Percentiles rank a stretch among this genome's conserved stretches.
Evolutionary conservation across 2,329 filamentous ascomycete genomes (phyloP).

Genomic region (Beauveria sp.): DNA sequence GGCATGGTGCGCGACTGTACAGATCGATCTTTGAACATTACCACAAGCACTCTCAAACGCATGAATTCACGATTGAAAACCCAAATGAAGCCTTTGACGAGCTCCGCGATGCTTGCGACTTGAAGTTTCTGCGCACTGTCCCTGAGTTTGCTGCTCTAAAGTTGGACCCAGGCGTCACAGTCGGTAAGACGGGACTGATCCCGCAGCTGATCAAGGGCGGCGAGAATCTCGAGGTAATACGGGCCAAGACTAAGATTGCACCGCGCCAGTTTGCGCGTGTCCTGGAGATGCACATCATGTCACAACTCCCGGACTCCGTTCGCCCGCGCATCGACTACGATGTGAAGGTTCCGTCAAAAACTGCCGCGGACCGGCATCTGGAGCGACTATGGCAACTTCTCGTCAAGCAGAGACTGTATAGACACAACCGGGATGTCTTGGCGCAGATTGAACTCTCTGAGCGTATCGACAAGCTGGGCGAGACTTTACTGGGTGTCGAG

Average conservation of each 20-base stretch:
- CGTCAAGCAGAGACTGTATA: conserved; percentile 70
- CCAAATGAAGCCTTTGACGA: conserved; percentile 83
- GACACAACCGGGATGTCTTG: conserved; percentile 64
- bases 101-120: conserved; percentile 67
- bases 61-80: conserved; percentile 88
- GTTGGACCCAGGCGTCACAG: conserved; percentile 43
- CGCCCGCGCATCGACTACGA: conserved; percentile 42
- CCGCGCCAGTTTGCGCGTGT: conserved; percentile 68
- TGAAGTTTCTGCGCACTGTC: conserved; percentile 53
- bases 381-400: conserved; percentile 67
- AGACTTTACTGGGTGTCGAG: conserved; percentile 60
- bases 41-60: conserved; percentile 57
- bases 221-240: conserved; percentile 47
- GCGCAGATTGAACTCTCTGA: conserved; percentile 61
- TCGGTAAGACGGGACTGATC: conserved; percentile 40
- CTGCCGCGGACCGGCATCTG: conserved; percentile 49
- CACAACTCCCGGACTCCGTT: conserved; percentile 46
- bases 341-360: conserved; percentile 34
- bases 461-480: conserved; percentile 63
- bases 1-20: conserved; percentile 76
- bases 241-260: conserved; percentile 60
- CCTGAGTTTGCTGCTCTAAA: conserved; percentile 50
- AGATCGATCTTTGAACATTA: conserved; percentile 67
- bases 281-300: conserved; percentile 68
- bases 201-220: conserved; percentile 51